These are phyloP conservation scores for Neodidymelliopsis sp. DNA, from an alignment of 2,329 filamentous ascomycete species.

Conservation along the genomic window DNA sequence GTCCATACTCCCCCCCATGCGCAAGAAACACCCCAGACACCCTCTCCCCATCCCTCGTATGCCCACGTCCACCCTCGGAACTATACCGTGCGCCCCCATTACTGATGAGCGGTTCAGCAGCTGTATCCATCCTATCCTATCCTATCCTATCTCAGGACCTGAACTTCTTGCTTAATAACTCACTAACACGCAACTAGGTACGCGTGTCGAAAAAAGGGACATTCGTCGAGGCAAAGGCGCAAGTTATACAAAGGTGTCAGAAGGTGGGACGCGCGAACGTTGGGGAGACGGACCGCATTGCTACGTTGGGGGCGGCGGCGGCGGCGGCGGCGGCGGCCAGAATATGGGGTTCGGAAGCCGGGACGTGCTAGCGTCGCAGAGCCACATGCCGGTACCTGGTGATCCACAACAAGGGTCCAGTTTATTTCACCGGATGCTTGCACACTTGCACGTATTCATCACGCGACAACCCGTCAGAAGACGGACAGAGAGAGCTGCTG, in stretches of 20 bases:
- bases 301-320: constrained; percentile 8
- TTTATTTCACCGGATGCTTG: too few species aligned
- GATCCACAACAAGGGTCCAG: constrained; percentile 1
- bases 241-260: constrained; percentile 18
- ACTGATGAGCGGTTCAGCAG: constrained; percentile 45
- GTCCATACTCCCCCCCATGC: too few species aligned
- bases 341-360: neutral
- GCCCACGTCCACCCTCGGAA: too few species aligned
- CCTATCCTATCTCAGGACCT: constrained; percentile 20
- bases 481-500: neutral
- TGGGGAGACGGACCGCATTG: constrained; percentile 4
- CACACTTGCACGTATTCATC: neutral
- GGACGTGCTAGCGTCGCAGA: neutral
- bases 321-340: too few species aligned
- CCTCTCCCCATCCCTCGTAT: too few species aligned
- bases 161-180: too few species aligned
- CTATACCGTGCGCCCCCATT: too few species aligned
- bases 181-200: too few species aligned
- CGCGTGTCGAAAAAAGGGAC: too few species aligned
- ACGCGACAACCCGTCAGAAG: neutral
- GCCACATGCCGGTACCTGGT: constrained; percentile 2
- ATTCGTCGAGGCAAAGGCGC: neutral
- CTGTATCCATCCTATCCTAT: constrained; percentile 43
- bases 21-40: too few species aligned
- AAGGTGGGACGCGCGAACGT: constrained; percentile 11